Base-by-base conservation (phyloP, 805 yeast genomes). In the Yamadazyma laniorum region DNA sequence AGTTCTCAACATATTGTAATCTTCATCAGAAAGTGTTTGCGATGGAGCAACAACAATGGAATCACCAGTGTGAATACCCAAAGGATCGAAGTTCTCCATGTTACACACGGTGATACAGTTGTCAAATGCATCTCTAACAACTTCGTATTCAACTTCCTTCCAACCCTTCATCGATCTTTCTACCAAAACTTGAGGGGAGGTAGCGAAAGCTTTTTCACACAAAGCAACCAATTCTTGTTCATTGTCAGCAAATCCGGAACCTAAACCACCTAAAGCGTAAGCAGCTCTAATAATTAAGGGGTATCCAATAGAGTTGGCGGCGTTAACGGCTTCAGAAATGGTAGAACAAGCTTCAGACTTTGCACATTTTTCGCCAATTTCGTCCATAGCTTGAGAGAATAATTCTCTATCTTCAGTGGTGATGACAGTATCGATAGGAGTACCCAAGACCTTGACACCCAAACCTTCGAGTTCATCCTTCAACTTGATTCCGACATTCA, bases 131-230 rank as follows among this genome's bases (percentile, higher is more conserved):
- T 91, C 99, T 61, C 99, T 84, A 40, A 91, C 98, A 49, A 91
- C 99, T 72, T 91, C 99, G 64, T 91, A 91, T 69, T 91, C 99
- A 47, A 91, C 95, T 68, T 91, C 99, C 65, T 91, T 91, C 99
- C 99, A 91, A 49, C 99, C 99, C 73, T 90, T 91, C 69, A 91
- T 74, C 5, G 98, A 91, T 74, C 85, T 90, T 69, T 91, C 99
- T 47, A 91, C 98, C 52, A 91, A 72, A 51, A 91, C 89, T 73
- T 91, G 99, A 35, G 97, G 97, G 15, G 98, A 80, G 46, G 95
- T 79, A 35, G 98, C 96, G 63, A 91, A 89, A 0, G 98, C 96
- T 60, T 85, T 82, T 58, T 80, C 79, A 72, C 96, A 89, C 50
- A 91, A 74, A 31, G 79, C 90, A 41, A 83, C 74, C 56, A 91